Base-by-base conservation (phyloP, 306 rosid genomes). In the Cicer yamashitae region DNA sequence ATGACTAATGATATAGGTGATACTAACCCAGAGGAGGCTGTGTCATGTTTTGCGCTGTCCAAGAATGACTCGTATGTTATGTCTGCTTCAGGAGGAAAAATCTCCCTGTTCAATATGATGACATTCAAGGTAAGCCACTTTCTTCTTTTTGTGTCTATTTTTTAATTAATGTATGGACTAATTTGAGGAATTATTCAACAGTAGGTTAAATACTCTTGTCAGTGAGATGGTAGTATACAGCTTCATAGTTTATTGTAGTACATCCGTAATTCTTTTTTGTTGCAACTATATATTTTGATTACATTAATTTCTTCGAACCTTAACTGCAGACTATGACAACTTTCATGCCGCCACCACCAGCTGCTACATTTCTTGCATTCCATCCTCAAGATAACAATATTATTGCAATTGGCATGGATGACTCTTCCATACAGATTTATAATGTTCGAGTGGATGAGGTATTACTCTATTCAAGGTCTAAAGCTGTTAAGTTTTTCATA, bases 31-130 rank as follows among this genome's bases (percentile, higher is more conserved):
- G 99, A 96, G 84, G 99, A 96, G 52, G 94, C 96, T 45, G 97
- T 92, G 58, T 82, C 99, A 15, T 96, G 99, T 84, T 96, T 96
- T 88, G 99, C 99, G 2, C 97, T 96, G 61, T 96, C 99, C 57
- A 96, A 92, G 88, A 96, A 96, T 45, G 99, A 96, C 59, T 96
- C 99, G 0, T 96, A 96, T 76, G 98, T 96, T 60, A 91, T 96
- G 98, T 96, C 99, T 80, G 98, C 99, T 60, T 96, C 99, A 1
- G 99, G 99, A 63, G 99, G 99, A 10, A 96, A 96, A 86, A 92
- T 96, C 84, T 96, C 99, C 79, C 83, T 96, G 44, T 96, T 96
- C 90, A 96, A 96, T 84, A 96, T 96, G 99, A 96, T 96, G 99
- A 96, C 99, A 15, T 96, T 96, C 88, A 92, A 89, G 99, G 99